Conservation (phyloP, 805 yeast species). For the Scheffersomyces ergatensis region DNA sequence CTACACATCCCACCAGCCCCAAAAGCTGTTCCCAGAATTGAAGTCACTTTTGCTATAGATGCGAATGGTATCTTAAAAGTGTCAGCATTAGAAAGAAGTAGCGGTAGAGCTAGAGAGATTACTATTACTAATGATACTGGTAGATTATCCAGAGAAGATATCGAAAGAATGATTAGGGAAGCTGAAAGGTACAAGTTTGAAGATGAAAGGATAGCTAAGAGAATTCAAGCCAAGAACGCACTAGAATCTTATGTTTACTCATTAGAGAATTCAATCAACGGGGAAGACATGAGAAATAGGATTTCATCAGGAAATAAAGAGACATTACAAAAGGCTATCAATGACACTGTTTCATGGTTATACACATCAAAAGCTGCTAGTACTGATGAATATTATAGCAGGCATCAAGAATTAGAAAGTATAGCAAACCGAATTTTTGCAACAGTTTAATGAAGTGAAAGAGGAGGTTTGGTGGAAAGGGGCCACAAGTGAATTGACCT, state of each 20-base stretch:
- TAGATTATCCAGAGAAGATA: slow-evolving; percentile 88
- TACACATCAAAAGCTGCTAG: slow-evolving; percentile 34
- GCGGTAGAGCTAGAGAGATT: slow-evolving; percentile 88
- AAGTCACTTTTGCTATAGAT: slow-evolving; percentile 87
- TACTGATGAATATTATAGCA: slow-evolving; percentile 35
- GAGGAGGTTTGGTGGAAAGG: too few relatives aligned
- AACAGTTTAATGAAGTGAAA: too few relatives aligned
- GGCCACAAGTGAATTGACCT: too few relatives aligned
- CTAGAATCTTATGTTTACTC: slow-evolving; percentile 34
- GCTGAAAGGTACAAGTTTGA: slow-evolving; percentile 94
- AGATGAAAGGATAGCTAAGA: slow-evolving; percentile 77
- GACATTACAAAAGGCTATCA: too few relatives aligned
- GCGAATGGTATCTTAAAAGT: slow-evolving; percentile 89
- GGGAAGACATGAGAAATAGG: too few relatives aligned
- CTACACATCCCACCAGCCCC: slow-evolving; percentile 87
- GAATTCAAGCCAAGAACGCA: slow-evolving; percentile 50
- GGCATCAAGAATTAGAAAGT: slow-evolving; percentile 34
- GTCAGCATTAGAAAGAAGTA: slow-evolving; percentile 87
- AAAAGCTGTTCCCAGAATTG: slow-evolving; percentile 88
- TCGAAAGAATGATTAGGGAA: slow-evolving; percentile 96
- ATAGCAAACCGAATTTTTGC: slow-evolving; percentile 35
- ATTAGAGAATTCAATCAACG: slow-evolving; percentile 14
- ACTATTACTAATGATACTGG: slow-evolving; percentile 94
- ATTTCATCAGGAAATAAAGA: background rate
- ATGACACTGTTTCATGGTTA: slow-evolving; percentile 5